Base-by-base conservation (phyloP, 129 eudicot species). In the Artemisia argyi region DNA sequence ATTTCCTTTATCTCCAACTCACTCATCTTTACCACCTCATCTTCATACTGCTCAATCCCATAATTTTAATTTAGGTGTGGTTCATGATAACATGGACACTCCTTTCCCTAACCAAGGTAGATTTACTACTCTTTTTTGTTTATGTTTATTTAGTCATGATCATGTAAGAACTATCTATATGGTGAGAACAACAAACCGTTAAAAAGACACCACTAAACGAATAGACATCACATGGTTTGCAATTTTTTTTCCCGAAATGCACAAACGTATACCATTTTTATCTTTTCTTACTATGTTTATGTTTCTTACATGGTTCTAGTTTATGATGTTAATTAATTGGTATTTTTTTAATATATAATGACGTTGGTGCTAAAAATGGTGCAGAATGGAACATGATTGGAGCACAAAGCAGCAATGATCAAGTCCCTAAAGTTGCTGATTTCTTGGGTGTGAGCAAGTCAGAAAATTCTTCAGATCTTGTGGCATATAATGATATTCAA, bases 301-400 rank as follows among this genome's bases (percentile, higher is more conserved):
- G 17, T 39, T 26, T 11, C 9, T 61, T 3, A 14, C 19, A 30
- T 15, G 19, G 0, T 26, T 16, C 14, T 19, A 1, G 8, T 39
- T 16, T 18, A 63, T 26, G 15, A 18, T 46, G 11, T 53, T 42
- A 49, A 13, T 14, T 28, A 18, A 8, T 30, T 61, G 1, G 15
- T 56, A 12, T 1, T 32, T 22, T 9, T 46, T 17, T 77, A 16
- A 12, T 5, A 54, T 56, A 42, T 73, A 46, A 22, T 56, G 6
- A 39, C 7, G 11, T 30, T 39, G 13, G 7, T 51, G 49, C 26
- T 14, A 20, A 57, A 57, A n/a, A 52, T 64, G 65, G 54, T 65
- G 68, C 78, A 86, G 99, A 90, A 49, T 95, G 99, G 99, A 95
- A 88, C 77, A 52, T 95, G 88, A 88, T 95, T 50, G 88, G 83